phyloP scores from a whole-genome alignment of 1,139 yeast genomes.

The Oligophagozyma castellii region DNA sequence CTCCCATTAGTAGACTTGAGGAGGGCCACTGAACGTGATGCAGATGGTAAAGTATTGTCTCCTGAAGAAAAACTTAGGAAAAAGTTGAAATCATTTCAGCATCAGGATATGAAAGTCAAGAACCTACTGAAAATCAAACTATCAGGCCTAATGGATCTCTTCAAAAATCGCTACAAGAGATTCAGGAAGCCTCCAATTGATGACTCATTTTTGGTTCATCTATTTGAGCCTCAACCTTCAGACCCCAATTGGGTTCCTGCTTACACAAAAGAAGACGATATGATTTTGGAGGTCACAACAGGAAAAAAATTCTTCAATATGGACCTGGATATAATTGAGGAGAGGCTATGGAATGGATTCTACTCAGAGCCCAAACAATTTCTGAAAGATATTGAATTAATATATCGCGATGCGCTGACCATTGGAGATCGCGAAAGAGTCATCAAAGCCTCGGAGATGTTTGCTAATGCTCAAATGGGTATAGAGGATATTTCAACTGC shows the following conservation, averaged over 20 bases:
- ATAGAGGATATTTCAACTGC: constrained; percentile 77
- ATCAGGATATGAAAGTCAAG: constrained; percentile 67
- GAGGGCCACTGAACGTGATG: constrained; percentile 9
- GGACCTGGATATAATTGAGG: constrained; percentile 91
- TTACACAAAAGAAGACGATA: constrained; percentile 55
- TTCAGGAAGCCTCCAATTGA: constrained; percentile 86
- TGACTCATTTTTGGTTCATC: constrained; percentile 54
- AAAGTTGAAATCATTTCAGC: constrained; percentile 39
- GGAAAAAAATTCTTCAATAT: constrained; percentile 68
- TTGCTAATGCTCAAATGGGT: constrained; percentile 91
- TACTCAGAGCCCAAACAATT: constrained; percentile 90
- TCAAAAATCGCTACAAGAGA: constrained; percentile 74
- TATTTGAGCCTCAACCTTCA: constrained; percentile 46
- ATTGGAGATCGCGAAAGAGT: constrained; percentile 74
- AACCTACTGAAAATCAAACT: constrained; percentile 74
- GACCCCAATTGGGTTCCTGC: constrained; percentile 27
- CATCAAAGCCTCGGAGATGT: constrained; percentile 89
- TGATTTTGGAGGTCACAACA: constrained; percentile 66
- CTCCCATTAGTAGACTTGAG: constrained; percentile 30
- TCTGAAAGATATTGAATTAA: constrained; percentile 69
- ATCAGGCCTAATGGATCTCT: constrained; percentile 78
- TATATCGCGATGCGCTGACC: constrained; percentile 62
- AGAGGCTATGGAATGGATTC: constrained; percentile 90
- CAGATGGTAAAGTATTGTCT: constrained; percentile 14
- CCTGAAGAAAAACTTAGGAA: constrained; percentile 16